Evolutionary conservation across 495 filamentous ascomycete species (phyloP).

Genomic region (Trypethelium eluteriae): DNA sequence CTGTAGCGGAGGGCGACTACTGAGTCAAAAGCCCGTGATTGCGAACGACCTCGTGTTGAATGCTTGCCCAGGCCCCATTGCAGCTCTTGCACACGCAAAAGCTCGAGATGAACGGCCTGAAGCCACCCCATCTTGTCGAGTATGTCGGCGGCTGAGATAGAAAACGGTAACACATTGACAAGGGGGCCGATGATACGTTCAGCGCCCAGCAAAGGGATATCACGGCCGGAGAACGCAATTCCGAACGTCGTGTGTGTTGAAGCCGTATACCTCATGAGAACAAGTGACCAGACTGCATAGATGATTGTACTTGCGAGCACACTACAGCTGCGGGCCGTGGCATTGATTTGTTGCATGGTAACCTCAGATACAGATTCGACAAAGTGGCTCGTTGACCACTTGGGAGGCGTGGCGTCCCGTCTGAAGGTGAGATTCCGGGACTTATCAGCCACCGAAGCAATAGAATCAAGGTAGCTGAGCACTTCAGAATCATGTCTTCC

Average conservation of each 20-base stretch:
- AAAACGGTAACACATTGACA: conserved; percentile 28
- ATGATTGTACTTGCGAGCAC: conserved; percentile 10
- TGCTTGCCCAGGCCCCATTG: background rate
- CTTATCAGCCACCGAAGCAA: too few relatives aligned
- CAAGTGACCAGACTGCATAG: conserved; percentile 30
- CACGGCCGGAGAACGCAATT: conserved; percentile 25
- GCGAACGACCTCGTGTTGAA: too few relatives aligned
- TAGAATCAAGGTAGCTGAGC: too few relatives aligned
- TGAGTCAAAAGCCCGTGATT: background rate
- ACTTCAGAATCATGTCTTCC: too few relatives aligned
- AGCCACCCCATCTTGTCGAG: background rate
- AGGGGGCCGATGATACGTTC: conserved; percentile 32
- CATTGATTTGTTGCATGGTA: too few relatives aligned
- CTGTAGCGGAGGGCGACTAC: background rate
- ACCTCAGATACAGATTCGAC: too few relatives aligned
- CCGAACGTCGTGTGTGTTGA: conserved; percentile 20
- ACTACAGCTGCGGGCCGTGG: too few relatives aligned
- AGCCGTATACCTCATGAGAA: conserved; percentile 25
- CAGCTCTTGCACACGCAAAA: conserved; percentile 1
- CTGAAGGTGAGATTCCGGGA: too few relatives aligned
- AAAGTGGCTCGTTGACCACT: too few relatives aligned
- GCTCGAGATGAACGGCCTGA: conserved; percentile 8
- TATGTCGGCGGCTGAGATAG: background rate
- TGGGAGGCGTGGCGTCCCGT: too few relatives aligned
- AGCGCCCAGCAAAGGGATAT: conserved; percentile 22